These are phyloP conservation scores for Scutellaria minor DNA, from an alignment of 257 asterid species.

Conservation along the genomic window DNA sequence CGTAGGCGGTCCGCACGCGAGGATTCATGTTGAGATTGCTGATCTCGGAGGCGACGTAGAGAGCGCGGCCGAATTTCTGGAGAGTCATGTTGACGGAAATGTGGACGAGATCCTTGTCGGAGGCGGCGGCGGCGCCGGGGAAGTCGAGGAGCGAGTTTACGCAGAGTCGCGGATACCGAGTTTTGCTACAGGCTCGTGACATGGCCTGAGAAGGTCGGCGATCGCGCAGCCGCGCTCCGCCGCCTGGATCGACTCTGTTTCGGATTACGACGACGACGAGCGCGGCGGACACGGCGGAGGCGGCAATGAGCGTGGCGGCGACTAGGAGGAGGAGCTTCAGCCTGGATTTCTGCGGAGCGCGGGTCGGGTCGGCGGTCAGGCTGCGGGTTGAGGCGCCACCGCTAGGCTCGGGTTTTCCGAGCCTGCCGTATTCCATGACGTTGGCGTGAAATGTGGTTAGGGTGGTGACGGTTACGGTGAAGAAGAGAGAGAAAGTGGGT, in stretches of 20 bases:
- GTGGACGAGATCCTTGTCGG: constrained; percentile 85
- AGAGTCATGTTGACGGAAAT: constrained; percentile 87
- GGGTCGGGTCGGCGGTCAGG: constrained; percentile 40
- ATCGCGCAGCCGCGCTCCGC: constrained; percentile 34
- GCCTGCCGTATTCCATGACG: constrained; percentile 65
- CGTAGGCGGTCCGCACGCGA: constrained; percentile 75
- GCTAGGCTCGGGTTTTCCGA: constrained; percentile 50
- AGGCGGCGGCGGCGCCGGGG: constrained; percentile 81
- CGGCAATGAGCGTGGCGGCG: constrained; percentile 56
- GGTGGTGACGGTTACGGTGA: neutral
- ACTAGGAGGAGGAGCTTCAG: constrained; percentile 55
- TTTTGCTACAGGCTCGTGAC: constrained; percentile 69
- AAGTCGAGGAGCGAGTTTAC: constrained; percentile 65
- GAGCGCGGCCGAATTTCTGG: constrained; percentile 64
- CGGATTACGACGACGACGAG: constrained; percentile 46
- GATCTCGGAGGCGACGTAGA: constrained; percentile 63
- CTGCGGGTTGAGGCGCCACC: constrained; percentile 44
- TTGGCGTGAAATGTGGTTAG: constrained; percentile 19
- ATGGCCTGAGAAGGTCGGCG: constrained; percentile 69
- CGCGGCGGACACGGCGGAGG: constrained; percentile 62
- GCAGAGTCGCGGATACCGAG: constrained; percentile 73
- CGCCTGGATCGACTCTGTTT: constrained; percentile 34
- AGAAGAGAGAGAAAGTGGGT: neutral
- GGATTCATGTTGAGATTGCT: constrained; percentile 66
- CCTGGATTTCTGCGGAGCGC: constrained; percentile 41